Evolutionary conservation across 2,329 filamentous ascomycete species (phyloP).

Genomic region (Harringtonia lauricola): DNA sequence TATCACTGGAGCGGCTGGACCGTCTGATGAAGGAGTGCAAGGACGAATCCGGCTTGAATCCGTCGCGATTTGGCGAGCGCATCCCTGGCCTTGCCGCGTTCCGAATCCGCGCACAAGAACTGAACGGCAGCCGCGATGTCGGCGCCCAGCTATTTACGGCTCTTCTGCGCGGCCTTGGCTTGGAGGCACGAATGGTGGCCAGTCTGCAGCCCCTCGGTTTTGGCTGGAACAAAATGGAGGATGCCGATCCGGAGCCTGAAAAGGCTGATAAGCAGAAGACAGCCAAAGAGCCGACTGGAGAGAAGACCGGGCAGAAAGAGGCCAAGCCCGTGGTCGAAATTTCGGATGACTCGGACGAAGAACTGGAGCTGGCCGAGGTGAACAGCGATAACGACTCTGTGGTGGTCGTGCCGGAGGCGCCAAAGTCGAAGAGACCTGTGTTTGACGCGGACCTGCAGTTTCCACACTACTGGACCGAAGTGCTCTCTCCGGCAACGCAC

Average conservation of each 20-base stretch:
- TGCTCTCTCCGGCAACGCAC: conserved; percentile 69
- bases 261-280: conserved; percentile 7
- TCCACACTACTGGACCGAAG: conserved; percentile 90
- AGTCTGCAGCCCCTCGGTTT: conserved; percentile 82
- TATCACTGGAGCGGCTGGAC: conserved; percentile 63
- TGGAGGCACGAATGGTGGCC: conserved; percentile 75
- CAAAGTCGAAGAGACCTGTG: conserved; percentile 2
- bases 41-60: conserved; percentile 26
- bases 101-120: conserved; percentile 53
- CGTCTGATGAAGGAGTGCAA: conserved; percentile 56
- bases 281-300: background rate
- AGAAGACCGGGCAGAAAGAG: background rate
- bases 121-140: conserved; percentile 74
- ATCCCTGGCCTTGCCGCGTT: conserved; percentile 59
- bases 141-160: conserved; percentile 86
- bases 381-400: conserved; percentile 49
- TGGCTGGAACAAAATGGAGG: conserved; percentile 81
- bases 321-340: background rate
- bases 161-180: conserved; percentile 64
- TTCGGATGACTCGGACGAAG: conserved; percentile 23
- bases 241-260: conserved; percentile 47
- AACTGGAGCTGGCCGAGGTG: conserved; percentile 35
- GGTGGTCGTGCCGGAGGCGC: conserved; percentile 38
- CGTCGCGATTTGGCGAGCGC: conserved; percentile 62
- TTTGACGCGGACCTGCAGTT: conserved; percentile 71